Percentiles rank a stretch among this genome's conserved stretches.
These are phyloP conservation scores for Solanum chiquidenum DNA, from an alignment of 257 asterid species.

Conservation along the genomic window DNA sequence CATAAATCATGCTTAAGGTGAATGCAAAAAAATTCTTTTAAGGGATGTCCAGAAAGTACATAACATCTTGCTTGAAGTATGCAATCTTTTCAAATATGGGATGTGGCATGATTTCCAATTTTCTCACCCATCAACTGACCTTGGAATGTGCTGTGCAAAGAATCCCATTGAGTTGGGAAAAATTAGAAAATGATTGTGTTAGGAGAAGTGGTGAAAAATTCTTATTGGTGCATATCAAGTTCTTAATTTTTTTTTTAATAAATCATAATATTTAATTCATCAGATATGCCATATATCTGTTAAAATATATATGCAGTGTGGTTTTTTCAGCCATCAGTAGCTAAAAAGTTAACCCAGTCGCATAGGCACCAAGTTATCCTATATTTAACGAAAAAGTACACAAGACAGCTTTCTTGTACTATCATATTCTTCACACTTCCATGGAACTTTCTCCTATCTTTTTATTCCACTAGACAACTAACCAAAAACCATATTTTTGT, in stretches of 20 bases:
- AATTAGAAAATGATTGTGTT: background rate
- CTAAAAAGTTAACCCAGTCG: background rate
- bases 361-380: background rate
- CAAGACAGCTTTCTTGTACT: background rate
- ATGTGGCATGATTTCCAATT: background rate
- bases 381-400: background rate
- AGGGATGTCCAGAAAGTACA: background rate
- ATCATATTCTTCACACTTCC: background rate
- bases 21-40: background rate
- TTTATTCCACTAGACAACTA: background rate
- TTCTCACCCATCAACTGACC: background rate
- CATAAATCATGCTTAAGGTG: background rate
- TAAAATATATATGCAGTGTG: background rate
- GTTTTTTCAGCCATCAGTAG: background rate
- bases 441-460: background rate
- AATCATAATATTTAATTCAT: background rate
- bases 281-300: background rate
- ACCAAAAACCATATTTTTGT: background rate
- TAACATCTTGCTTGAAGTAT: background rate
- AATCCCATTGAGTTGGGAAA: background rate
- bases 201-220: background rate
- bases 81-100: background rate
- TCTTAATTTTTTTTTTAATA: background rate
- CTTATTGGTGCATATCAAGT: background rate
- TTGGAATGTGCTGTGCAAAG: background rate